A percentile compares a stretch with the other conserved stretches of the same genome.
phyloP scores from a whole-genome alignment of 129 eudicot genomes.

The Chrysanthemum lavandulifolium region DNA sequence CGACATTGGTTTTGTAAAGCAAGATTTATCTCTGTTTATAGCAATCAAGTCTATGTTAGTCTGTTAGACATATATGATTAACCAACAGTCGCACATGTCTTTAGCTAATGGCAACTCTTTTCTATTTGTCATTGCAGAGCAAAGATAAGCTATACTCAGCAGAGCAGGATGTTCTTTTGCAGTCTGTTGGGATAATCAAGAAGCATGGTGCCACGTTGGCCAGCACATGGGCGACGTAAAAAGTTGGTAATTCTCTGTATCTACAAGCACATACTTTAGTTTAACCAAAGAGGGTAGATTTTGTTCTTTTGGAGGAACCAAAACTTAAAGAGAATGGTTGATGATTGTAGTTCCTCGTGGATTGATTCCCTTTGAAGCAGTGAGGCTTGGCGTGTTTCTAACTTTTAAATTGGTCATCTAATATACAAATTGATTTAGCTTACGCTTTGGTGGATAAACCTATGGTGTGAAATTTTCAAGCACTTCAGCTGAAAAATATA shows the following conservation, averaged over 20 bases:
- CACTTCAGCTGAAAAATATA: no score
- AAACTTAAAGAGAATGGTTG: conserved; percentile 9
- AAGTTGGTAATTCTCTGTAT: conserved; percentile 21
- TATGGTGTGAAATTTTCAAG: no score
- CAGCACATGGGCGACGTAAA: conserved; percentile 30
- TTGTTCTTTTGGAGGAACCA: conserved; percentile 4
- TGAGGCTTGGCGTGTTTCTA: neutral
- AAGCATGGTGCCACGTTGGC: conserved; percentile 74
- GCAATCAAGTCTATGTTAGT: neutral
- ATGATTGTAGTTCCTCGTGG: neutral
- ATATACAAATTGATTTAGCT: no score
- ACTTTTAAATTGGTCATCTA: no score
- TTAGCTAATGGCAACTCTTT: conserved; percentile 11
- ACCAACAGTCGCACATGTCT: no score
- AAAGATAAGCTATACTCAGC: conserved; percentile 48
- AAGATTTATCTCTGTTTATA: neutral
- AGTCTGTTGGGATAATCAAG: conserved; percentile 68
- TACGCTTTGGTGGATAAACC: no score
- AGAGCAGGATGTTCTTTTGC: conserved; percentile 76
- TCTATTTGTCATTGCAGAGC: conserved; percentile 40
- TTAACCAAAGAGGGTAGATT: conserved; percentile 24
- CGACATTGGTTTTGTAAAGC: conserved; percentile 12
- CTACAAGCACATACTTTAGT: conserved; percentile 24
- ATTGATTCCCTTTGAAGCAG: neutral
- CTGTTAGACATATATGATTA: no score